A percentile compares a stretch with the other conserved stretches of the same genome.
phyloP scores from a whole-genome alignment of 345 rosid species.

The Ailanthus altissimus region DNA sequence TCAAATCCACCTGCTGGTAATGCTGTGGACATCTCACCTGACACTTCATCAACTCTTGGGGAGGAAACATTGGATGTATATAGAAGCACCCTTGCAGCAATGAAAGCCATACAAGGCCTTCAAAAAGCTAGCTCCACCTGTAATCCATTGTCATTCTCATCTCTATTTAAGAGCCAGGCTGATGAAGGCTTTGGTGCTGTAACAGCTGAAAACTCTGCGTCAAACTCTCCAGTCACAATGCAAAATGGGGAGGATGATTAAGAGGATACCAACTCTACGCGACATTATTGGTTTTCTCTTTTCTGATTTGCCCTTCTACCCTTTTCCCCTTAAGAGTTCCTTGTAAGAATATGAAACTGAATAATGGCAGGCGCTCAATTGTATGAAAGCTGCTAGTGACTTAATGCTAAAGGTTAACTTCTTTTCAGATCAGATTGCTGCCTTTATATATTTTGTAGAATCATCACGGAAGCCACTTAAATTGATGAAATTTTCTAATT shows the following conservation, averaged over 20 bases:
- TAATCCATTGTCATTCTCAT: conserved; percentile 74
- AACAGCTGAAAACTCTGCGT: conserved; percentile 68
- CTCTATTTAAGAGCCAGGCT: conserved; percentile 52
- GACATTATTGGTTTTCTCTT: conserved; percentile 2
- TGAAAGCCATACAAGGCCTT: conserved; percentile 84
- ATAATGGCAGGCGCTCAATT: conserved; percentile 15
- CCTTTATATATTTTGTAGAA: neutral
- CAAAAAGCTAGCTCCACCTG: conserved; percentile 88
- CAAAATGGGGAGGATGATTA: conserved; percentile 43
- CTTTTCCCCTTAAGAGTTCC: neutral
- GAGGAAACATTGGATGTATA: conserved; percentile 68
- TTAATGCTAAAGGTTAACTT: neutral
- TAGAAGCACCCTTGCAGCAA: conserved; percentile 91
- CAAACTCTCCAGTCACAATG: conserved; percentile 42
- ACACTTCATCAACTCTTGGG: conserved; percentile 54
- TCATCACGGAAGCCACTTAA: neutral
- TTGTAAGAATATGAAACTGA: conserved; percentile 13
- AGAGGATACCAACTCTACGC: conserved; percentile 49
- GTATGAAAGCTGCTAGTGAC: neutral
- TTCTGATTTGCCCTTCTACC: neutral
- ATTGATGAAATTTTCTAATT: neutral
- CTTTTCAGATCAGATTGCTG: neutral
- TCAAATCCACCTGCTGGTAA: conserved; percentile 25
- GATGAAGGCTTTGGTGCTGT: conserved; percentile 63
- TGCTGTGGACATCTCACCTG: conserved; percentile 34